Evolutionary conservation across 805 yeast genomes (phyloP), one percentile per base, ranked within the genome.

Genomic region (Saturnispora sanitii): DNA sequence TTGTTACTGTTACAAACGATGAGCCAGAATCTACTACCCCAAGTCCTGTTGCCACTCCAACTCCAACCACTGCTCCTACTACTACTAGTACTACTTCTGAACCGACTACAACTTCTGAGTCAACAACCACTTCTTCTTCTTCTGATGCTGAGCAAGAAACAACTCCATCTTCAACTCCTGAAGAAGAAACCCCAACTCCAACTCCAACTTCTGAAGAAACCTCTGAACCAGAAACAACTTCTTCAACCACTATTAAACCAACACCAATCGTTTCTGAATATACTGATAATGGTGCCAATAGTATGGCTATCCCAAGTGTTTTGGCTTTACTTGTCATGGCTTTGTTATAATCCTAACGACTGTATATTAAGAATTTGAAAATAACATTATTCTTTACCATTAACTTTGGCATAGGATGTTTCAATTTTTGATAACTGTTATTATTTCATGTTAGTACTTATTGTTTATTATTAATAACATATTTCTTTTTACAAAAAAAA

Each of bases 1-100:
- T 50, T 16, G 26, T 52, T 15, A 46, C 41, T 2, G 26, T 43
- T 4, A 47, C 49, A 12, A 34, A 33, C 4, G 16, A 33, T 16
- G 33, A 26, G 22, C 17, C 37, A 16, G 20, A 34, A 12, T 8
- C 27, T 4, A 20, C 17, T 13, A 23, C 30, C n/a, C 4, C 9
- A 8, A 21, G 13, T 17, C 21, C 39, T 17, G 17, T 33, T 8
- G 18, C 40, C 25, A 15, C 42, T 12, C 15, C 32, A 27, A 19
- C 32, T 16, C 22, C 21, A 29, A 25, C 29, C 13, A 19, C 34
- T 19, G 29, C 20, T 15, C 9, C 30, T 16, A 7, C 20, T 31
- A 17, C 34, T 16, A 6, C 17, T 15, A 29, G 22, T 12, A 23
- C 37, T 18, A 18, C 38, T 27, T 17, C 23, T 16, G 26, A 26